Base-by-base conservation (phyloP, 1,284 basidiomycete species). In the Porogramme epimiltina region DNA sequence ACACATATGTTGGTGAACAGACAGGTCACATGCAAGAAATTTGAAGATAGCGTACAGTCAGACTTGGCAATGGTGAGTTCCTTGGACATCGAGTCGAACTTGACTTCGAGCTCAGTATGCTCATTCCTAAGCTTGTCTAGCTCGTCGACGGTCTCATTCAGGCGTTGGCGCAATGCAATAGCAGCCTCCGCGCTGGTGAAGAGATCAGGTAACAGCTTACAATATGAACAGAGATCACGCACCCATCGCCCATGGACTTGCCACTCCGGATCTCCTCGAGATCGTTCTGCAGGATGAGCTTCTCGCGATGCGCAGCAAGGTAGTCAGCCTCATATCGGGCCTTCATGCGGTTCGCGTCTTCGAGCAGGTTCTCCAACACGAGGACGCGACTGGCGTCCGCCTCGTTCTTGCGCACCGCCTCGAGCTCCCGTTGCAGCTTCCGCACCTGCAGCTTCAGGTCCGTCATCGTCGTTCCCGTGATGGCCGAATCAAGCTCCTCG, bases 311-410 rank as follows among this genome's bases (percentile, higher is more conserved):
- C 23, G 89, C 88, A 3, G 84, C 79, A 10, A 98, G 75, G 66
- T 95, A 97, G 66, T 98, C 95, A 13, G 77, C 74, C 70, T 98
- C 94, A 63, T 98, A 98, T 24, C 92, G 79, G 33, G 84, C 77
- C 73, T 96, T 95, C 84, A 93, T 89, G 57, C 89, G 79, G 59
- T 91, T 93, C 31, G 94, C 89, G 63, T 98, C 95, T 46, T 94
- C 91, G 45, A 98, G 76, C 52, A 97, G 72, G 60, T 93, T 95
- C 73, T 98, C 93, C 34, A 98, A 75, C 6, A 96, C 91, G 13
- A 93, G 68, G 2, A 94, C 73, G 20, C 85, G 80, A 54, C 87
- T 89, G 4, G 83, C 77, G 62, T 93, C 91, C 10, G 77, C 86
- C 64, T 90, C 87, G 60, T 90, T 87, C 66, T 83, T 84, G 68